Conservation (phyloP, 768 basidiomycete species). For the Suillus occidentalis region DNA sequence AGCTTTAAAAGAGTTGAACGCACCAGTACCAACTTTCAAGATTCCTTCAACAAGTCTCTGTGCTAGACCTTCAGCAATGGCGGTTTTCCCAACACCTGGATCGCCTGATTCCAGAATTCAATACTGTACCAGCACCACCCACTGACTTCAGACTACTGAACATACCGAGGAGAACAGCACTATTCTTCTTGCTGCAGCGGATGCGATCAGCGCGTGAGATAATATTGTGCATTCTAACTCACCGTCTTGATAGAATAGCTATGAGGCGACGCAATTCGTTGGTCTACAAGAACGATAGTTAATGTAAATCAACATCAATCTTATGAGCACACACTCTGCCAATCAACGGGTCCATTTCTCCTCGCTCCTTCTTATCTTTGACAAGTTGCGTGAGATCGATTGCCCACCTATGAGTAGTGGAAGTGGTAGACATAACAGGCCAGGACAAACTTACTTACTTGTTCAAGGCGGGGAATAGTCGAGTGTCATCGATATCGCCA, state of each 20-base stretch:
- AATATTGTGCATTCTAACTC: neutral
- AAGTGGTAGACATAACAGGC: neutral
- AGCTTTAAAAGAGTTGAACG: neutral
- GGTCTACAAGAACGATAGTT: neutral
- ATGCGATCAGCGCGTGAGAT: neutral
- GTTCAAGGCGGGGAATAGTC: neutral
- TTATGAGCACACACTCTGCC: constrained; percentile 5
- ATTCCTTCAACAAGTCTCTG: constrained; percentile 4
- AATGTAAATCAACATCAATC: neutral
- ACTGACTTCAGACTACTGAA: neutral
- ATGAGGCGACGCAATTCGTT: constrained; percentile 4
- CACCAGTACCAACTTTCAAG: neutral
- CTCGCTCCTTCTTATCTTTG: constrained; percentile 8
- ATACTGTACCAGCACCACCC: neutral
- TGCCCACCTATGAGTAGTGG: constrained; percentile 4
- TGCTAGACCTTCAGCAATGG: constrained; percentile 10
- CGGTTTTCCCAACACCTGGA: constrained; percentile 11
- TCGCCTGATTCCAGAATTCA: constrained; percentile 1
- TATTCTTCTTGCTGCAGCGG: constrained; percentile 11
- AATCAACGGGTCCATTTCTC: constrained; percentile 5
- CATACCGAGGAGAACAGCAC: constrained; percentile 11
- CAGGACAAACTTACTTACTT: neutral
- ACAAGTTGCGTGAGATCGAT: constrained; percentile 8
- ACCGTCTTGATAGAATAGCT: constrained; percentile 2
- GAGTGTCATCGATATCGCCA: neutral